Conservation (phyloP, 192 early-diverging fungal genomes). For the Backusella sp. region DNA sequence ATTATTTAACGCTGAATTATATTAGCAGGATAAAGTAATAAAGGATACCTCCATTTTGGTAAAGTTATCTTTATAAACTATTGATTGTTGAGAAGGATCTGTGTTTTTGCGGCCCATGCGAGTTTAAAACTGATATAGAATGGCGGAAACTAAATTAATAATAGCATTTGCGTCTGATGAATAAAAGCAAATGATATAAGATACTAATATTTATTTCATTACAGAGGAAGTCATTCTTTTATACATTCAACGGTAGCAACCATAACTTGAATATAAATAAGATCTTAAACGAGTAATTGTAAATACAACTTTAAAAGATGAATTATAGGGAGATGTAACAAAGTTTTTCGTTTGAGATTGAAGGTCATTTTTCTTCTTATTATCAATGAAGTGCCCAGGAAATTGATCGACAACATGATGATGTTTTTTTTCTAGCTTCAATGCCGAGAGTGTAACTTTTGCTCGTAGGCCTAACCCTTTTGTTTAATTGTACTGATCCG, state of each 20-base stretch:
- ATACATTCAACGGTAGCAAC: not conserved
- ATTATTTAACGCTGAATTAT: not conserved
- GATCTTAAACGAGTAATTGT: not conserved
- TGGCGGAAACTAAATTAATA: not conserved
- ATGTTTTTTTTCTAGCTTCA: not conserved
- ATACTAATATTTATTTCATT: no score
- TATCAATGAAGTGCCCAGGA: not conserved
- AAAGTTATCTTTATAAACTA: not conserved
- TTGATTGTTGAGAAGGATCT: not conserved
- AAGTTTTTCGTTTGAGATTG: not conserved
- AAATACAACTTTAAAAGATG: not conserved
- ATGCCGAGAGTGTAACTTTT: not conserved
- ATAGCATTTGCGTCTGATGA: not conserved
- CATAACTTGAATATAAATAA: not conserved
- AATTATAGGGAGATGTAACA: not conserved
- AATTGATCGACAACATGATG: not conserved
- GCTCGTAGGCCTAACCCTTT: not conserved
- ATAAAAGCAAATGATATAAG: not conserved
- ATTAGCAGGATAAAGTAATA: not conserved
- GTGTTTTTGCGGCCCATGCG: not conserved
- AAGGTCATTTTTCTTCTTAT: not conserved
- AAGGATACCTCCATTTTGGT: not conserved
- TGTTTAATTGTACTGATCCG: not conserved
- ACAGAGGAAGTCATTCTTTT: not conserved
- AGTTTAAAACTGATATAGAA: not conserved